phyloP scores from a whole-genome alignment of 345 rosid species.

The Sisymbrium altissimum region DNA sequence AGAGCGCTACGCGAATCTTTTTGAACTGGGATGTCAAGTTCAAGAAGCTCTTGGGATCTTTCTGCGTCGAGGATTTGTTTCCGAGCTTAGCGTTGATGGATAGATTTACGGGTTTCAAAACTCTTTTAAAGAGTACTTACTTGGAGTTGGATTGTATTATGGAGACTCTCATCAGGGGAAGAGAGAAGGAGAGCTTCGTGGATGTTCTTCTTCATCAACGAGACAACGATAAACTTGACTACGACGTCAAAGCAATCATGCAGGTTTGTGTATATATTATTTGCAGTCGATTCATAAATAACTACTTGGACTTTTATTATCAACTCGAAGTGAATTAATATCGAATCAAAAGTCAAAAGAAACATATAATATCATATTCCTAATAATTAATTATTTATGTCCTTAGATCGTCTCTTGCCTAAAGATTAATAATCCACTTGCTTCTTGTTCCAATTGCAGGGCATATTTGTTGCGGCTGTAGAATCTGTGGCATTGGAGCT shows the following conservation, averaged over 20 bases:
- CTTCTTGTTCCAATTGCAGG: slow-evolving; percentile 10
- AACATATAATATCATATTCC: too few species aligned
- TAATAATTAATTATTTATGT: too few species aligned
- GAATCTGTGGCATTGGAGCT: slow-evolving; percentile 28
- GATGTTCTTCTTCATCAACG: slow-evolving; percentile 30
- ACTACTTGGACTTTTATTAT: too few species aligned
- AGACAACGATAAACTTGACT: slow-evolving; percentile 17
- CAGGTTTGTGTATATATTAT: slow-evolving; percentile 1
- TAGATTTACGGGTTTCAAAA: slow-evolving; percentile 12
- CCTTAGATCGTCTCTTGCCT: too few species aligned
- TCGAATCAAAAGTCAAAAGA: too few species aligned
- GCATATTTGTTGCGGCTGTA: slow-evolving; percentile 24
- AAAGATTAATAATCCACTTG: too few species aligned
- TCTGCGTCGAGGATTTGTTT: slow-evolving; percentile 17
- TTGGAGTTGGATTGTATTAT: slow-evolving; percentile 19
- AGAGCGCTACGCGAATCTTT: slow-evolving; percentile 41
- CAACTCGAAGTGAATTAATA: not conserved
- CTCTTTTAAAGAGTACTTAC: not conserved
- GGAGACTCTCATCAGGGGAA: slow-evolving; percentile 23
- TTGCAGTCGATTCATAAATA: too few species aligned
- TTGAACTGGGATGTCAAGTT: slow-evolving; percentile 40
- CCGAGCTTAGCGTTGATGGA: slow-evolving; percentile 25
- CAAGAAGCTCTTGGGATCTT: slow-evolving; percentile 33
- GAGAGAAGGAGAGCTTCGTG: slow-evolving; percentile 22
- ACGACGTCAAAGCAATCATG: slow-evolving; percentile 35